Evolutionary conservation across 805 yeast species (phyloP), one percentile per base, ranked within the genome.

Genomic region (Barnettozyma sucrosica): DNA sequence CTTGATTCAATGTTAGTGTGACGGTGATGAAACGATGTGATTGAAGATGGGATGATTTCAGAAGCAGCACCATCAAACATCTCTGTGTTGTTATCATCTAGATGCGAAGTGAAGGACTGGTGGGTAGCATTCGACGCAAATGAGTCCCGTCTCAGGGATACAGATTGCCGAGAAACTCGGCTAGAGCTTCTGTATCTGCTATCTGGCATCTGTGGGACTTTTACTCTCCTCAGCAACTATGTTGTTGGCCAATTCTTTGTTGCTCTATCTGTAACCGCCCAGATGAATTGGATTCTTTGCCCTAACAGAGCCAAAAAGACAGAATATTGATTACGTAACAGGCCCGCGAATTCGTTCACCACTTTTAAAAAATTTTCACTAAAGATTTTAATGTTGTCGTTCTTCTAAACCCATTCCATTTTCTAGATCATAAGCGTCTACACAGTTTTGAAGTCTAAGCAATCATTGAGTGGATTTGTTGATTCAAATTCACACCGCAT

Each of bases 61-160:
- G 85, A 77, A 1, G 85, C 84, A 1, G 85, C 90, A 45, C 95
- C 95, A 3, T 87, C 80, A 62, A 76, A 85, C 69, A 83, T 79
- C 62, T 85, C 95, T 18, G 79, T 72, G 56, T 69, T 79, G 61
- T 83, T 83, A 43, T 79, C 87, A 46, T 83, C 86, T 3, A 64
- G 39, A 7, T 62, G 54, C 2, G 47, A 36, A 55, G 43, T 7
- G 53, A 25, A 13, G 13, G 49, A 41, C n/a, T 28, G 40, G 6
- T 16, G 16, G 7, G 48, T 21, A 14, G 36, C 24, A 64, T 65
- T 47, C 4, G 66, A 59, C 3, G 63, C 57, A 7, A 67, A 56
- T 0, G 70, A 65, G 3, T 62, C 57, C 3, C 71, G 61, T 51
- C 66, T 57, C 32, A 56, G 49, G 2, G 69, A 62, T 11, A 70